A percentile compares a stretch with the other conserved stretches of the same genome.
Evolutionary conservation across 2,329 filamentous ascomycete genomes (phyloP).

Genomic region (Hirsutella thompsonii): DNA sequence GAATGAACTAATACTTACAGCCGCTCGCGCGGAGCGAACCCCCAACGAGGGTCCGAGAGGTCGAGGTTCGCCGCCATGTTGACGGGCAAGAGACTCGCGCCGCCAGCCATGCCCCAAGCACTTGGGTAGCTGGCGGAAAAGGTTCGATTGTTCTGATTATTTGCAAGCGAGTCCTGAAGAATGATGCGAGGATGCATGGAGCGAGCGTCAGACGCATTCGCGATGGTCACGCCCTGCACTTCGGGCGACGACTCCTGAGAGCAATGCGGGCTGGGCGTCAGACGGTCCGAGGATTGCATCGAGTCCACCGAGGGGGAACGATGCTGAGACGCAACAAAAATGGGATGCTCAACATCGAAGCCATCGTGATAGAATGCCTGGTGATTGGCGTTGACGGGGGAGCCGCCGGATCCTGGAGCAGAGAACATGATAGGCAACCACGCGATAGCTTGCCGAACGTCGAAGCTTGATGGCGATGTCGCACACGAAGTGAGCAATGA

Average conservation of each 20-base stretch:
- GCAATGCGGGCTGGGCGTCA: constrained; percentile 2
- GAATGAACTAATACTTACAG: not conserved
- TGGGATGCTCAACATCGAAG: not conserved
- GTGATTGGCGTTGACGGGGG: not conserved
- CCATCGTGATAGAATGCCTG: not conserved
- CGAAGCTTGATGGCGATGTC: not conserved
- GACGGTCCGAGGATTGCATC: not conserved
- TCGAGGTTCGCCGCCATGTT: not conserved
- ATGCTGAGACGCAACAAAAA: not conserved
- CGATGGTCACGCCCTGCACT: not conserved
- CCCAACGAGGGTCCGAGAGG: not conserved
- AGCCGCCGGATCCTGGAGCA: not conserved
- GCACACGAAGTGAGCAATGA: no score
- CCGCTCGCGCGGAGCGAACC: not conserved
- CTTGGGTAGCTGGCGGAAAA: no score
- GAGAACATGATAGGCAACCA: not conserved
- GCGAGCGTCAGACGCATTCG: not conserved
- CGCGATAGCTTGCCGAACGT: not conserved
- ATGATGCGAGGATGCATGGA: no score
- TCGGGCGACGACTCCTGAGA: not conserved
- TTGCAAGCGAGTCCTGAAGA: not conserved
- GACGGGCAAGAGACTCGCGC: not conserved
- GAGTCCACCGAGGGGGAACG: not conserved
- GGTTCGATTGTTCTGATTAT: no score
- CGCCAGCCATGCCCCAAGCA: not conserved